Conservation (phyloP, 352 stramenopile genomes). For the Hyaloperonospora arabidopsidis region DNA sequence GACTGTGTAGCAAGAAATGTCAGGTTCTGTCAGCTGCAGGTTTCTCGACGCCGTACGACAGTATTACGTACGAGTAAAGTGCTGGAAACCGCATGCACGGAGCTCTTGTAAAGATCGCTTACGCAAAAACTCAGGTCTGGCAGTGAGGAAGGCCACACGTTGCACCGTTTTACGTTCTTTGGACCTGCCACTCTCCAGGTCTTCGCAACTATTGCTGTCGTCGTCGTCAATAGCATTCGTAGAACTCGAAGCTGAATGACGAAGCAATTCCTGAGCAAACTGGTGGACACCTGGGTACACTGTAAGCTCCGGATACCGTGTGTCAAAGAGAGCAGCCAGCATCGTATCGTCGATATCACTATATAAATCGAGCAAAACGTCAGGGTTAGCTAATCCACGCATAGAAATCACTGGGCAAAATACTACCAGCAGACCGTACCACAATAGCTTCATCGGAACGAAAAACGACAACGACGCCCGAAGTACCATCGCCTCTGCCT, state of each 20-base stretch:
- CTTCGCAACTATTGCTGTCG: neutral
- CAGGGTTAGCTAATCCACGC: neutral
- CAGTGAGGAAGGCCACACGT: slow-evolving; percentile 69
- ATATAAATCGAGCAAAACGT: slow-evolving; percentile 5
- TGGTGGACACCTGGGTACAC: slow-evolving; percentile 79
- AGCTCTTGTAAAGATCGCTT: slow-evolving; percentile 54
- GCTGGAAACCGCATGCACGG: slow-evolving; percentile 56
- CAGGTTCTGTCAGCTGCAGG: neutral
- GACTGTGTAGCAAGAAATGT: slow-evolving; percentile 23
- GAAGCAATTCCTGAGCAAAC: slow-evolving; percentile 70
- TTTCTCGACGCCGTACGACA: neutral
- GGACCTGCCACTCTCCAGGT: neutral
- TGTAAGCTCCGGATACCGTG: slow-evolving; percentile 69
- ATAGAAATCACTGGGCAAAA: neutral
- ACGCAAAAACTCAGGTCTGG: slow-evolving; percentile 63
- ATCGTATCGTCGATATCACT: slow-evolving; percentile 83
- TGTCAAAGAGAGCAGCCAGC: slow-evolving; percentile 70
- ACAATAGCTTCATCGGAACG: slow-evolving; percentile 57
- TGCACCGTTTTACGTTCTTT: slow-evolving; percentile 28
- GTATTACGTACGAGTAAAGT: slow-evolving; percentile 56
- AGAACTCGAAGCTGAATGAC: slow-evolving; percentile 23
- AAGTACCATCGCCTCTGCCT: slow-evolving; percentile 38
- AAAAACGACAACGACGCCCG: slow-evolving; percentile 27
- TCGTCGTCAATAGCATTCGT: slow-evolving; percentile 7
- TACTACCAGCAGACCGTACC: slow-evolving; percentile 22